A percentile compares a stretch with the other conserved stretches of the same genome.
Evolutionary conservation across 2,329 filamentous ascomycete species (phyloP).

Genomic region (Coniochaeta ligniaria): DNA sequence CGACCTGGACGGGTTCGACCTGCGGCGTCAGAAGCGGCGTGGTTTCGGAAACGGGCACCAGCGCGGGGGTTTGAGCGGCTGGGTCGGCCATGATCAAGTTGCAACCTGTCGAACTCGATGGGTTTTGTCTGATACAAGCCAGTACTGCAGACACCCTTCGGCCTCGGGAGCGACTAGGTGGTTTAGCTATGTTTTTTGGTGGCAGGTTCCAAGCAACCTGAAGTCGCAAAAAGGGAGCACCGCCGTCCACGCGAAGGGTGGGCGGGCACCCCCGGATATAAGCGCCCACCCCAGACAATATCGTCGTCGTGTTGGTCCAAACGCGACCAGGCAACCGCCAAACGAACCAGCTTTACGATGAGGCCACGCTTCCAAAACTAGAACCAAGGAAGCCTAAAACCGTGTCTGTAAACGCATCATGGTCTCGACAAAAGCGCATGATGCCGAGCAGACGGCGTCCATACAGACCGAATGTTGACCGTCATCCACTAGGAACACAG

Average conservation of each 20-base stretch:
- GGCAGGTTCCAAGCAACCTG: too few species aligned
- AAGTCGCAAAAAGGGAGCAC: not conserved
- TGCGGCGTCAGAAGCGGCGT: not conserved
- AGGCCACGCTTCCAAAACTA: too few species aligned
- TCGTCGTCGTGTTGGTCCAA: not conserved
- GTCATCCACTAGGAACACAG: too few species aligned
- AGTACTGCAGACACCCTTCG: not conserved
- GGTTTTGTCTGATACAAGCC: not conserved
- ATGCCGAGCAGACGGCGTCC: too few species aligned
- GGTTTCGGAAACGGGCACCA: not conserved
- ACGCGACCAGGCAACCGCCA: not conserved
- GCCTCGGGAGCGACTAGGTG: not conserved
- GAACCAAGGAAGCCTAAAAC: too few species aligned
- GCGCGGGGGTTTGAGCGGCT: not conserved
- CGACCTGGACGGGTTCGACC: not conserved
- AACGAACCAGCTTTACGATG: not conserved
- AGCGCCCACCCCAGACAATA: not conserved
- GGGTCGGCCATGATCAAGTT: not conserved
- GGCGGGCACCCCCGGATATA: not conserved
- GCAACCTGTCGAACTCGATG: not conserved
- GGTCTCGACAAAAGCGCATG: too few species aligned
- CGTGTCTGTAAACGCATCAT: too few species aligned
- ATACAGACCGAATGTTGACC: too few species aligned
- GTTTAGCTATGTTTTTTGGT: not conserved
- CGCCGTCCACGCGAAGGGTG: not conserved